Conservation (phyloP, 495 filamentous ascomycete genomes). For the Neurospora sp. region DNA sequence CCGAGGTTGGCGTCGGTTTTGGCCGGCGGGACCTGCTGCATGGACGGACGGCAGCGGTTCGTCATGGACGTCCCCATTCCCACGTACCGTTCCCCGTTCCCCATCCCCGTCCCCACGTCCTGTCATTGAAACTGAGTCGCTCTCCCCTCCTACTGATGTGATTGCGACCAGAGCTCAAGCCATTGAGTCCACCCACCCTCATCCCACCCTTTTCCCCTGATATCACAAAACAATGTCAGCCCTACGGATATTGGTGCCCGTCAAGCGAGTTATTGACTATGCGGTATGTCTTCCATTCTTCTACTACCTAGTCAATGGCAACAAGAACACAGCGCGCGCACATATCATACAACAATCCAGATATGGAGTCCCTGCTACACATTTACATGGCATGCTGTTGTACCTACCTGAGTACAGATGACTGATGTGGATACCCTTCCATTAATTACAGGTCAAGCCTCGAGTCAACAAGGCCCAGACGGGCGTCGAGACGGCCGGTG, state of each 20-base stretch:
- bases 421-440: neutral
- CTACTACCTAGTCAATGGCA: neutral
- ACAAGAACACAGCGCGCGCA: neutral
- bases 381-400: neutral
- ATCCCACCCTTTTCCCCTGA: constrained; percentile 1
- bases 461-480: constrained; percentile 95
- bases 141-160: constrained; percentile 2
- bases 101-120: neutral
- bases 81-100: neutral
- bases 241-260: constrained; percentile 85
- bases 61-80: constrained; percentile 6
- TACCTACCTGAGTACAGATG: neutral
- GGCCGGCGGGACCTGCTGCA: constrained; percentile 14
- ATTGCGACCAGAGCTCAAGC: neutral
- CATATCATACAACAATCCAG: neutral
- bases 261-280: constrained; percentile 99
- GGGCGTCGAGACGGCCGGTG: constrained; percentile 78
- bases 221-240: constrained; percentile 51
- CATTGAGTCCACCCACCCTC: neutral
- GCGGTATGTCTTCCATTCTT: constrained; percentile 49
- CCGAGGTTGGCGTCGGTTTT: constrained; percentile 31
- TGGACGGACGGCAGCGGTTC: constrained; percentile 1
- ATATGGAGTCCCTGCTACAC: constrained; percentile 6
- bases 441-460: constrained; percentile 71
- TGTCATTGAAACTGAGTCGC: constrained; percentile 17